Evolutionary conservation across 305 asterid genomes (phyloP), one percentile per base, ranked within the genome.

Genomic region (Coffea humblotiana): DNA sequence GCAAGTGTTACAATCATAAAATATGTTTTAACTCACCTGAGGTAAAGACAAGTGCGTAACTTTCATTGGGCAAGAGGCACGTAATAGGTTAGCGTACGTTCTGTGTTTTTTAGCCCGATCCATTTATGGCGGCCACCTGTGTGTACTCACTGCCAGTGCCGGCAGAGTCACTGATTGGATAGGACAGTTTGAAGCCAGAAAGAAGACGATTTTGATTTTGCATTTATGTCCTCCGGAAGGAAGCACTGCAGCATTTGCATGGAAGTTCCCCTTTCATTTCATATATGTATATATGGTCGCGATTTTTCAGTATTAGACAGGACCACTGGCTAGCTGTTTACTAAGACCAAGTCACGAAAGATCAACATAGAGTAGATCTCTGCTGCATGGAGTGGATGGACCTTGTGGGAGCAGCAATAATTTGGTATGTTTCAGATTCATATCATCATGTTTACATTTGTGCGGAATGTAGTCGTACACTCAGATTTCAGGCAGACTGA

Each of bases 151-250:
- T 65, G 71, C 74, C 74, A 70, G 52, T 5, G 16, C 5, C 4
- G 74, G 74, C 74, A 43, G 74, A 70, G 18, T 19, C 21, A 70
- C n/a, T 43, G 74, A 40, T 70, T 16, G 74, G 16, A 43, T 43
- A 16, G 54, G 54, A 70, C 74, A 40, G 6, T 10, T 66, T 66
- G 71, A 32, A 66, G n/a, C 71, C 16, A 66, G 71, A 13, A 32
- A 66, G n/a, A 65, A 65, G 43, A 29, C 70, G 35, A 7, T 65
- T 65, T 27, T 14, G 35, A 7, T 65, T 65, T 27, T 14, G 32
- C 67, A 61, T 61, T 60, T 60, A 60, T 21, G 65, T 60, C 32
- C 32, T 32, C 32, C 32, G 32, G 32, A 19, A 21, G 29, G 25
- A 25, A 63, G 35, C 40, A 64, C 16, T 68, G 73, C 51, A 68